These are phyloP conservation scores for Vaccinium macrocarpon DNA, from an alignment of 148 eudicot genomes.

Conservation along the genomic window DNA sequence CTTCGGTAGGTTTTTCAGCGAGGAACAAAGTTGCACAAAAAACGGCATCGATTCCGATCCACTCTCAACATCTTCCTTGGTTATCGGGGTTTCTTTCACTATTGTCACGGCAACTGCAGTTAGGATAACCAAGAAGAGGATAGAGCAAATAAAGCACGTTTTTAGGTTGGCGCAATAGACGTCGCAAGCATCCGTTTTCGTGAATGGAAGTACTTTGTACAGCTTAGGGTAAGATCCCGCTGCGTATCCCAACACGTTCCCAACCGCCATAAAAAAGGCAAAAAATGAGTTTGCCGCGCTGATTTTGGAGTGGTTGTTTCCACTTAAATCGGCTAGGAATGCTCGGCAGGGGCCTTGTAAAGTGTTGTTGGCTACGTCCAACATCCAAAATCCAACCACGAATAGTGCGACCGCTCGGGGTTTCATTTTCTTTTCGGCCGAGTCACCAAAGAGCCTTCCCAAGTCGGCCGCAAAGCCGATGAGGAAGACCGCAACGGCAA, in stretches of 20 bases:
- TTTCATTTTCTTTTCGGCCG: slow-evolving; percentile 28
- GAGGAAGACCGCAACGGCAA: slow-evolving; percentile 49
- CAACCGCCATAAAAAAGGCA: slow-evolving; percentile 77
- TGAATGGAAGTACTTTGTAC: slow-evolving; percentile 51
- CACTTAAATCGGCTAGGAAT: slow-evolving; percentile 64
- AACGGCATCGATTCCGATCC: background rate
- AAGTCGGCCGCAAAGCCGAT: slow-evolving; percentile 81
- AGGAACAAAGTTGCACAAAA: slow-evolving; percentile 16
- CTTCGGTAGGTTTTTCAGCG: slow-evolving; percentile 22
- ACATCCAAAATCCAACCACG: slow-evolving; percentile 73
- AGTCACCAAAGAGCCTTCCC: slow-evolving; percentile 56
- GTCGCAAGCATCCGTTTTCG: slow-evolving; percentile 64
- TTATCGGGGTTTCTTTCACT: slow-evolving; percentile 31
- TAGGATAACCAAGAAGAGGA: slow-evolving; percentile 36
- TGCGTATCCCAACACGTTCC: slow-evolving; percentile 75
- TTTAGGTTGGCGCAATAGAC: slow-evolving; percentile 83
- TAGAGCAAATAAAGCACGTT: slow-evolving; percentile 61
- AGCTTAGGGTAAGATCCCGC: slow-evolving; percentile 58
- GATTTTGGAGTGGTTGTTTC: slow-evolving; percentile 35
- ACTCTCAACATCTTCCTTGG: background rate
- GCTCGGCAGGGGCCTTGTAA: slow-evolving; percentile 75
- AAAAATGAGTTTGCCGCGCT: slow-evolving; percentile 48
- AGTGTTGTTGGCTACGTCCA: slow-evolving; percentile 81
- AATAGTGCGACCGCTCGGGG: slow-evolving; percentile 71
- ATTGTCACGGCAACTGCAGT: slow-evolving; percentile 36